phyloP scores from a whole-genome alignment of 371 early-diverging fungal species.

The Haplosporangium sp. region DNA sequence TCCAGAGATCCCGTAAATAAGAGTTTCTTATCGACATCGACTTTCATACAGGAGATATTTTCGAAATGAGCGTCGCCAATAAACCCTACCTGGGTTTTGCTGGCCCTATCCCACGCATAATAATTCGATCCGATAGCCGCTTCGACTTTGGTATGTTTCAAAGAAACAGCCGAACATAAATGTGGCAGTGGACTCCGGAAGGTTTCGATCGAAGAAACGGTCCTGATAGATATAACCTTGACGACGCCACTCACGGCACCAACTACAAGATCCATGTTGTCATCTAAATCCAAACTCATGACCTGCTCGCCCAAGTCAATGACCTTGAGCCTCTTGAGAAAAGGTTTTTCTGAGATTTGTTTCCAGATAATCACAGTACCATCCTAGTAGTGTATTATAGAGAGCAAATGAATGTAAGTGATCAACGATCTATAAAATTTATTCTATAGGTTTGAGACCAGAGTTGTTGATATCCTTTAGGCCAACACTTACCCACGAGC shows the following conservation, averaged over 20 bases:
- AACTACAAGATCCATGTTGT: slow-evolving; percentile 34
- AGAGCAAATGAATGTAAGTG: neutral
- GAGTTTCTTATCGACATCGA: slow-evolving; percentile 30
- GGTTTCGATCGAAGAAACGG: slow-evolving; percentile 21
- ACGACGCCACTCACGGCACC: slow-evolving; percentile 47
- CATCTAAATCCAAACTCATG: slow-evolving; percentile 40
- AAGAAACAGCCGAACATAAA: slow-evolving; percentile 37
- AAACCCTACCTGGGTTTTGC: slow-evolving; percentile 21
- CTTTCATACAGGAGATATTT: slow-evolving; percentile 42
- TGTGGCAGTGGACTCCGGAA: slow-evolving; percentile 21
- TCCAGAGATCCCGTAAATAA: slow-evolving; percentile 49
- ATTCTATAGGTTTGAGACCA: neutral
- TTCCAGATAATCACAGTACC: slow-evolving; percentile 40
- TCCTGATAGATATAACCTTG: slow-evolving; percentile 45
- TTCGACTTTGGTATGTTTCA: slow-evolving; percentile 25
- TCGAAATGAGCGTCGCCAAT: slow-evolving; percentile 37
- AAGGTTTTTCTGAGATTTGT: slow-evolving; percentile 27
- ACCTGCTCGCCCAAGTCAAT: slow-evolving; percentile 47
- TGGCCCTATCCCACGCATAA: slow-evolving; percentile 43
- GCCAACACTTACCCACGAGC: slow-evolving; percentile 46
- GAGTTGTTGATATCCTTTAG: neutral
- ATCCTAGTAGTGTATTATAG: slow-evolving; percentile 19
- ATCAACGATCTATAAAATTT: neutral
- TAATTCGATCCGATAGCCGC: slow-evolving; percentile 43
- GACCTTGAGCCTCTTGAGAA: slow-evolving; percentile 34